Conservation (phyloP, 1,284 basidiomycete species). For the Austroboletus rostrupii region DNA sequence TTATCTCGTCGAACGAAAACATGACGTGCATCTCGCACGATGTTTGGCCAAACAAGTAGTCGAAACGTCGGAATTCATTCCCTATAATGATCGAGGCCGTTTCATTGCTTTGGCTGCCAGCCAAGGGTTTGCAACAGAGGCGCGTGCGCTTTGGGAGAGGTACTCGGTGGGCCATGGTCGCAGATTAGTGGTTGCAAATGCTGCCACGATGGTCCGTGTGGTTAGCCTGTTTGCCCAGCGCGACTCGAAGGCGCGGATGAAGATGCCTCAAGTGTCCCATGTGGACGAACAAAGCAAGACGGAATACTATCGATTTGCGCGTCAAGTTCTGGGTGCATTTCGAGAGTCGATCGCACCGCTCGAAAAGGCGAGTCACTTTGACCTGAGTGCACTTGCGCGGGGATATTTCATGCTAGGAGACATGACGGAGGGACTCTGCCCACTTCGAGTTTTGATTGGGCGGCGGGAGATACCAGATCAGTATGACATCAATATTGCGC, state of each 20-base stretch:
- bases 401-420: conserved; percentile 57
- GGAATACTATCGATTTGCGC: conserved; percentile 36
- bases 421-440: conserved; percentile 41
- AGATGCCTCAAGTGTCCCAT: not conserved
- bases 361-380: conserved; percentile 42
- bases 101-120: conserved; percentile 47
- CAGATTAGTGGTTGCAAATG: conserved; percentile 41
- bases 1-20: conserved; percentile 37
- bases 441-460: conserved; percentile 44
- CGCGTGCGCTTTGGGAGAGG: conserved; percentile 54
- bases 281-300: conserved; percentile 6
- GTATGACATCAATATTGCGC: conserved; percentile 59
- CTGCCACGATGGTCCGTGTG: conserved; percentile 50
- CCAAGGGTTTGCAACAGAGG: conserved; percentile 43
- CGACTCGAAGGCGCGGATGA: conserved; percentile 21
- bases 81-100: conserved; percentile 39
- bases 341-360: conserved; percentile 42
- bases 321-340: conserved; percentile 45
- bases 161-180: conserved; percentile 43
- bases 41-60: conserved; percentile 47
- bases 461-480: conserved; percentile 55
- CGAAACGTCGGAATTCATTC: conserved; percentile 37
- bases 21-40: conserved; percentile 39
- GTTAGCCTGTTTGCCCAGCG: conserved; percentile 48
- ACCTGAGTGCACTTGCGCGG: conserved; percentile 58